Conservation (phyloP, 2,329 filamentous ascomycete genomes). For the Microsporum canis region DNA sequence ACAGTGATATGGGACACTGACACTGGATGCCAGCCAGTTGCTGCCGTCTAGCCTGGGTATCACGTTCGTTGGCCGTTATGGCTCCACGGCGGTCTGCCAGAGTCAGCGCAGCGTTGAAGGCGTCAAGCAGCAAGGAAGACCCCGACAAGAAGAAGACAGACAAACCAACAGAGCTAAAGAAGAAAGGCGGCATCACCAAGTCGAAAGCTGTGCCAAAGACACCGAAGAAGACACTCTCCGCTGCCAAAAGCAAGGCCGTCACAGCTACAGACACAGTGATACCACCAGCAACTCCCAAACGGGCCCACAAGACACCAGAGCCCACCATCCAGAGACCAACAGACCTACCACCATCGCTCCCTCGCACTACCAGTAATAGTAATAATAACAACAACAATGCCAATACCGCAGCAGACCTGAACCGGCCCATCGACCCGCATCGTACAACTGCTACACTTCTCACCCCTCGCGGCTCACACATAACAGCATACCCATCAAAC, state of each 20-base stretch:
- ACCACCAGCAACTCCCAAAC: not conserved
- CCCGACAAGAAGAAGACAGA: slow-evolving; percentile 16
- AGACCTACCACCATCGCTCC: slow-evolving; percentile 7
- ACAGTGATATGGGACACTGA: not conserved
- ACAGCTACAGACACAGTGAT: not conserved
- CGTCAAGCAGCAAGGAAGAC: slow-evolving; percentile 13
- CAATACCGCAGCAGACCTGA: slow-evolving; percentile 24
- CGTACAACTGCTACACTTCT: slow-evolving; percentile 40
- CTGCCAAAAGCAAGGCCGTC: not conserved
- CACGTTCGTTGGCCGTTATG: slow-evolving; percentile 28
- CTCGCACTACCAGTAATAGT: slow-evolving; percentile 22
- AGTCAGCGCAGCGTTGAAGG: slow-evolving; percentile 22
- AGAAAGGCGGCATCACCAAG: slow-evolving; percentile 5
- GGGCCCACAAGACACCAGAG: slow-evolving; percentile 11
- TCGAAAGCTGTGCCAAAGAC: not conserved
- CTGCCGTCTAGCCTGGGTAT: not conserved
- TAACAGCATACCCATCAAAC: slow-evolving; percentile 38
- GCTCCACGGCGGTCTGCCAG: slow-evolving; percentile 43
- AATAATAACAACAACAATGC: slow-evolving; percentile 17
- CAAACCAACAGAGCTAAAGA: slow-evolving; percentile 8
- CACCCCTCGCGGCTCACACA: slow-evolving; percentile 35
- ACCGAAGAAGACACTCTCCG: not conserved
- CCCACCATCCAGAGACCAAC: slow-evolving; percentile 10
- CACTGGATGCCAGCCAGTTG: not conserved
- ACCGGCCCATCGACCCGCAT: slow-evolving; percentile 38